phyloP scores from a whole-genome alignment of 495 filamentous ascomycete genomes.

The Hypoxylon fuscum region DNA sequence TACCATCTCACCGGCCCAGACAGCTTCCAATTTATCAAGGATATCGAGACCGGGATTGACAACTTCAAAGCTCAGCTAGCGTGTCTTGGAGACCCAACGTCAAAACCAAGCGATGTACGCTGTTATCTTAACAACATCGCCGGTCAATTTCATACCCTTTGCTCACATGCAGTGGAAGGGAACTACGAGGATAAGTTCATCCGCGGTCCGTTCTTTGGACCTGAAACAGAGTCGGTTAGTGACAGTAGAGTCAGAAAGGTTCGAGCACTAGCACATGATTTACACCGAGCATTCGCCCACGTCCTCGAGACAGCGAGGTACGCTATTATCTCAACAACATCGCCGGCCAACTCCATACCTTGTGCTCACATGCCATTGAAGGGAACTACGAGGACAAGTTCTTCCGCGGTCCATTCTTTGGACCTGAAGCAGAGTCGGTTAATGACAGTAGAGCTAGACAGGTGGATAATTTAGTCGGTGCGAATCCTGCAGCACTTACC shows the following conservation, averaged over 20 bases:
- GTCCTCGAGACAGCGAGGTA: conserved; percentile 29
- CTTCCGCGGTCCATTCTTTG: conserved; percentile 28
- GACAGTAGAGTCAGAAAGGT: conserved; percentile 33
- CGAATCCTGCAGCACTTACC: too few relatives aligned
- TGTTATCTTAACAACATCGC: conserved; percentile 33
- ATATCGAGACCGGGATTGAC: conserved; percentile 34
- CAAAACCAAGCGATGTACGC: conserved; percentile 20
- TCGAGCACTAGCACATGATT: conserved; percentile 37
- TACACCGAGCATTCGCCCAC: conserved; percentile 33
- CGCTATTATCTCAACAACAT: conserved; percentile 32
- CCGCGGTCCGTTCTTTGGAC: conserved; percentile 17
- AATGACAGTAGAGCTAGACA: conserved; percentile 28
- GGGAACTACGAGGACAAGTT: conserved; percentile 38
- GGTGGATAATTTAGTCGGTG: too few relatives aligned
- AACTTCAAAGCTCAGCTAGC: conserved; percentile 8
- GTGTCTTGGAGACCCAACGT: conserved; percentile 29
- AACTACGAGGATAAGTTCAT: conserved; percentile 38
- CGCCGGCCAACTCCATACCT: conserved; percentile 34
- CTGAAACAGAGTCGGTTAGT: neutral
- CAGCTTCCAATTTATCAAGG: too few relatives aligned
- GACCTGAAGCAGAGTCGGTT: neutral
- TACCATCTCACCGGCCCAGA: too few relatives aligned
- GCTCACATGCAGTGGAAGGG: conserved; percentile 33
- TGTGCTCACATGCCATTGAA: conserved; percentile 31
- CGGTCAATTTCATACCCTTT: conserved; percentile 33